Evolutionary conservation across 306 rosid species (phyloP).

Genomic region (Pyrus pyrifolia): DNA sequence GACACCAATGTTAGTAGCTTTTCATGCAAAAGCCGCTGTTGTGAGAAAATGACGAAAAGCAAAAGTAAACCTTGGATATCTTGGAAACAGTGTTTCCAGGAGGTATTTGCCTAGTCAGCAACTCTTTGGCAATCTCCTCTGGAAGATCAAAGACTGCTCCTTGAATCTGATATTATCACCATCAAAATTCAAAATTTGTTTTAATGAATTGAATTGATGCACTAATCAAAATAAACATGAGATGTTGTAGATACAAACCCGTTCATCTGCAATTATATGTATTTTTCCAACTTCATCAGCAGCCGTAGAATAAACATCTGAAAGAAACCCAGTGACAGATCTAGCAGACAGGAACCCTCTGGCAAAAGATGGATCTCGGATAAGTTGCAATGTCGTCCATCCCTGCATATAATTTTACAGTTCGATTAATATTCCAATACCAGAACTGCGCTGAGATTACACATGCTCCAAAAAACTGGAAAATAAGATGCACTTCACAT

Average conservation of each 20-base stretch:
- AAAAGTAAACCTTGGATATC: slow-evolving; percentile 59
- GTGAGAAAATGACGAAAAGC: slow-evolving; percentile 10
- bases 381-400: slow-evolving; percentile 81
- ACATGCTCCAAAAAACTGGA: background rate
- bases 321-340: slow-evolving; percentile 90
- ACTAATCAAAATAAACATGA: slow-evolving; percentile 1
- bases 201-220: slow-evolving; percentile 1
- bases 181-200: slow-evolving; percentile 12
- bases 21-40: background rate
- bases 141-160: slow-evolving; percentile 98
- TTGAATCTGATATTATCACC: slow-evolving; percentile 56
- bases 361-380: slow-evolving; percentile 55
- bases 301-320: slow-evolving; percentile 82
- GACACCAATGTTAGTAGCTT: slow-evolving; percentile 11
- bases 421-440: slow-evolving; percentile 10
- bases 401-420: slow-evolving; percentile 52
- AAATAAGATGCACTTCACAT: background rate
- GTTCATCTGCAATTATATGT: slow-evolving; percentile 83
- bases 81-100: slow-evolving; percentile 72
- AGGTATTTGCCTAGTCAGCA: slow-evolving; percentile 61
- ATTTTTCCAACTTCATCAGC: slow-evolving; percentile 96
- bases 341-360: slow-evolving; percentile 81
- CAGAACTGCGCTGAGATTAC: background rate
- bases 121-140: slow-evolving; percentile 84
- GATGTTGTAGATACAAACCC: slow-evolving; percentile 42